A percentile compares a stretch with the other conserved stretches of the same genome.
Evolutionary conservation across 768 basidiomycete genomes (phyloP).

Genomic region (Agaricus blazei): DNA sequence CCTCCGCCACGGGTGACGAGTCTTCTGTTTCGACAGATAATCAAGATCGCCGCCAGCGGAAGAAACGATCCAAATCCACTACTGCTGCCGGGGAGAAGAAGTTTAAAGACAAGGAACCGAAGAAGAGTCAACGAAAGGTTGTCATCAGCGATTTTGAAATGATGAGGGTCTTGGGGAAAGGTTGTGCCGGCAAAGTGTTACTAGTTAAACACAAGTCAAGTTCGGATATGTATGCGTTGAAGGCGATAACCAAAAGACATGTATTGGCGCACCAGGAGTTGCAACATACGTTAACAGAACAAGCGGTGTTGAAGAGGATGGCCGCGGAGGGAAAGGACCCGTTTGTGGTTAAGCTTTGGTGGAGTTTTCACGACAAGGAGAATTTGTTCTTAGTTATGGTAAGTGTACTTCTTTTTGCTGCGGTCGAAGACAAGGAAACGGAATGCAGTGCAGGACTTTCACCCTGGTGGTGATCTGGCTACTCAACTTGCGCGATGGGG

Average conservation of each 20-base stretch:
- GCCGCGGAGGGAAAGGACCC: slow-evolving; percentile 84
- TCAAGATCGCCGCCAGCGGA: slow-evolving; percentile 15
- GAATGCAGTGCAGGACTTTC: slow-evolving; percentile 65
- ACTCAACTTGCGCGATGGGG: slow-evolving; percentile 98
- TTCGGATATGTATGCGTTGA: slow-evolving; percentile 80
- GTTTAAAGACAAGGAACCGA: slow-evolving; percentile 21
- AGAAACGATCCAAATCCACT: slow-evolving; percentile 19
- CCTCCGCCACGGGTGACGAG: slow-evolving; percentile 64
- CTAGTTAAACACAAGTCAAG: slow-evolving; percentile 80
- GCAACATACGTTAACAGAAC: slow-evolving; percentile 94
- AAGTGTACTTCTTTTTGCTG: slow-evolving; percentile 18
- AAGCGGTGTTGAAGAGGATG: slow-evolving; percentile 92
- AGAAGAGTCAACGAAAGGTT: slow-evolving; percentile 68
- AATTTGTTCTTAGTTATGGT: slow-evolving; percentile 97
- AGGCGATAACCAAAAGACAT: slow-evolving; percentile 96
- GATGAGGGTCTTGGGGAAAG: slow-evolving; percentile 94
- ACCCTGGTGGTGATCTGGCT: slow-evolving; percentile 93
- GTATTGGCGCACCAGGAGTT: slow-evolving; percentile 96
- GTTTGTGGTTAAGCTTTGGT: slow-evolving; percentile 94
- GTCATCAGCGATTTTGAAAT: slow-evolving; percentile 92
- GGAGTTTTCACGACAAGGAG: slow-evolving; percentile 97
- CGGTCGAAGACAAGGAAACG: background rate
- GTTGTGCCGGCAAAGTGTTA: slow-evolving; percentile 95
- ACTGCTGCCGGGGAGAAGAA: slow-evolving; percentile 27
- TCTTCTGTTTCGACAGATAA: slow-evolving; percentile 58